Evolutionary conservation across 495 filamentous ascomycete genomes (phyloP).

Genomic region (Neurospora tetraspora): DNA sequence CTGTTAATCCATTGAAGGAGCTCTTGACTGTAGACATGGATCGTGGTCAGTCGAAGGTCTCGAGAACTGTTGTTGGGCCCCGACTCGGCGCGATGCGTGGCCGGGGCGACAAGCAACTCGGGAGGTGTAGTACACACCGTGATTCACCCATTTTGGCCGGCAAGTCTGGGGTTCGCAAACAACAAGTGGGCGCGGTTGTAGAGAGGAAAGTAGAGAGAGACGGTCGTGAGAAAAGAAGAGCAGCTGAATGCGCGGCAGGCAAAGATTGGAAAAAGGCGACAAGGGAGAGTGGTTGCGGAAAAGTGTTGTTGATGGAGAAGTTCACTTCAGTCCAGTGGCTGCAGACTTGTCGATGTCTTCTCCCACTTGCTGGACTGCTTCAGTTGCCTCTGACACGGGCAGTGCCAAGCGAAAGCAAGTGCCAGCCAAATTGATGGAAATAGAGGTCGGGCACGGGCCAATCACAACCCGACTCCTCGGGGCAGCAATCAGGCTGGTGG

Average conservation of each 20-base stretch:
- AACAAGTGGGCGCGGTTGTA: neutral
- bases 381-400: neutral
- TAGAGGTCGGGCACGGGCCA: neutral
- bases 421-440: neutral
- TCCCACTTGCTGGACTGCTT: too few species aligned
- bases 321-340: neutral
- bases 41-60: slow-evolving; percentile 9
- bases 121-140: slow-evolving; percentile 15
- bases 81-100: neutral
- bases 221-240: slow-evolving; percentile 1
- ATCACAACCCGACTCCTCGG: neutral
- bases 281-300: neutral
- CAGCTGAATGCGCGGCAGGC: slow-evolving; percentile 6
- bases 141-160: slow-evolving; percentile 32
- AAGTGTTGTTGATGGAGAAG: neutral
- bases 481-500: neutral
- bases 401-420: neutral
- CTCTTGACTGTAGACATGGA: slow-evolving; percentile 61
- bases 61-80: neutral
- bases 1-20: slow-evolving; percentile 94
- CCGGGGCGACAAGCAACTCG: neutral
- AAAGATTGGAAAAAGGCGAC: slow-evolving; percentile 3
- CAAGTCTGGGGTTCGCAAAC: slow-evolving; percentile 4
- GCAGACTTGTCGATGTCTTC: neutral
- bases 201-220: neutral